Evolutionary conservation across 371 early-diverging fungal genomes (phyloP).

Genomic region (Saksenaea oblongispora): DNA sequence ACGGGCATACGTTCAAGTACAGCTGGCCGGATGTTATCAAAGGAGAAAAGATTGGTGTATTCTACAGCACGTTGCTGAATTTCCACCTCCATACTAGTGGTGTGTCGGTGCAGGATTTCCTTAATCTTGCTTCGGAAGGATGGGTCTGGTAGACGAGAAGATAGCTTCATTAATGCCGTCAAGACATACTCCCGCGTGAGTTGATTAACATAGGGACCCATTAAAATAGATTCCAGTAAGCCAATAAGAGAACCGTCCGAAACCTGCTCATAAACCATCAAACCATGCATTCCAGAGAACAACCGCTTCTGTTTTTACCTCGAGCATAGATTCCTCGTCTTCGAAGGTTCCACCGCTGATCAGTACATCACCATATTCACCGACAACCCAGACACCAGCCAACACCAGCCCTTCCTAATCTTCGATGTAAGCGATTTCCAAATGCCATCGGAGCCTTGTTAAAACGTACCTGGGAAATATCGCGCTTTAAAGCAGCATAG

Average conservation of each 20-base stretch:
- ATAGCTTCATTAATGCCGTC: slow-evolving; percentile 88
- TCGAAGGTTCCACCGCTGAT: slow-evolving; percentile 66
- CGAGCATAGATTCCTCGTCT: slow-evolving; percentile 65
- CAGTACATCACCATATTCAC: slow-evolving; percentile 96
- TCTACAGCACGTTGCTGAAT: slow-evolving; percentile 94
- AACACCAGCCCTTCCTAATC: slow-evolving; percentile 85
- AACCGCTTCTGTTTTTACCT: slow-evolving; percentile 31
- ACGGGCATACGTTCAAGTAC: slow-evolving; percentile 95
- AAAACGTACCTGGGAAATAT: slow-evolving; percentile 64
- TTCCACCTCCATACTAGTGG: slow-evolving; percentile 83
- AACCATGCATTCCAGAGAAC: not conserved
- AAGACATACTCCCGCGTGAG: slow-evolving; percentile 81
- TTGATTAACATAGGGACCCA: slow-evolving; percentile 79
- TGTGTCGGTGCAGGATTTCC: slow-evolving; percentile 59
- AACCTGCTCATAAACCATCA: slow-evolving; percentile 33
- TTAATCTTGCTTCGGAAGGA: slow-evolving; percentile 52
- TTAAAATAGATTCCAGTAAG: slow-evolving; percentile 71
- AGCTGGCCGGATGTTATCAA: slow-evolving; percentile 76
- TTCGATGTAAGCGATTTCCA: slow-evolving; percentile 7
- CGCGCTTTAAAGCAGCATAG: slow-evolving; percentile 78
- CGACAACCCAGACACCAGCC: slow-evolving; percentile 92
- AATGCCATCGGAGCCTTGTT: slow-evolving; percentile 14
- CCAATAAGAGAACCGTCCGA: slow-evolving; percentile 75
- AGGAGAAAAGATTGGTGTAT: slow-evolving; percentile 78
- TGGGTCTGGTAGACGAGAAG: slow-evolving; percentile 71